Evolutionary conservation across 805 yeast species (phyloP), one percentile per base, ranked within the genome.

Genomic region (Candida suzukii): DNA sequence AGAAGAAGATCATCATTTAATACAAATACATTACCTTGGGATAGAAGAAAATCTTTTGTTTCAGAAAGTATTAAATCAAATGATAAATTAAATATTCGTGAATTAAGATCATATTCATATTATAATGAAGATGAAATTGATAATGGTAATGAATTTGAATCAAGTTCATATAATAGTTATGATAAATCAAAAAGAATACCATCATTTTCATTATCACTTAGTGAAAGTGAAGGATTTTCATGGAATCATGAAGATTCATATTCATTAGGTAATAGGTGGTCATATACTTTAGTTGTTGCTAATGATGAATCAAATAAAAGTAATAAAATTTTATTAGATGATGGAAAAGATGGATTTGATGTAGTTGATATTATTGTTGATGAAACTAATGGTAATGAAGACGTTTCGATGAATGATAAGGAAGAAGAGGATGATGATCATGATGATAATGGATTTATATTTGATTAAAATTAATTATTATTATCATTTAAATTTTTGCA

Each of bases 211-310:
- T 66, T 80, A 29, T 68, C 74, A 14, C 61, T 80, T 31, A 68
- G 67, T 20, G 83, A 81, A 51, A 73, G 82, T 26, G 90, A 83
- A 53, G 93, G 93, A 3, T 83, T 83, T 51, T 60, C 74, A 2
- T 83, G 87, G 76, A 83, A 83, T n/a, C n/a, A n/a, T 55, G 90
- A 83, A 53, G 90, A 83, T 51, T 60, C 82, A 36, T 83, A 82
- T 18, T 17, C 4, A 4, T n/a, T 9, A 14, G 7, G 12, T n/a
- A 18, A 17, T 14, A 3, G n/a, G 6, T 7, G 22, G 7, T 17
- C 35, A 7, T 17, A 19, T 31, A 19, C 7, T 3, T 12, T 19
- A 17, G 3, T 18, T 16, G 32, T 16, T n/a, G n/a, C n/a, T n/a
- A n/a, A n/a, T n/a, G n/a, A n/a, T n/a, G n/a, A n/a, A n/a, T n/a